Conservation (phyloP, 2,329 filamentous ascomycete species). For the Penicillium sp. region DNA sequence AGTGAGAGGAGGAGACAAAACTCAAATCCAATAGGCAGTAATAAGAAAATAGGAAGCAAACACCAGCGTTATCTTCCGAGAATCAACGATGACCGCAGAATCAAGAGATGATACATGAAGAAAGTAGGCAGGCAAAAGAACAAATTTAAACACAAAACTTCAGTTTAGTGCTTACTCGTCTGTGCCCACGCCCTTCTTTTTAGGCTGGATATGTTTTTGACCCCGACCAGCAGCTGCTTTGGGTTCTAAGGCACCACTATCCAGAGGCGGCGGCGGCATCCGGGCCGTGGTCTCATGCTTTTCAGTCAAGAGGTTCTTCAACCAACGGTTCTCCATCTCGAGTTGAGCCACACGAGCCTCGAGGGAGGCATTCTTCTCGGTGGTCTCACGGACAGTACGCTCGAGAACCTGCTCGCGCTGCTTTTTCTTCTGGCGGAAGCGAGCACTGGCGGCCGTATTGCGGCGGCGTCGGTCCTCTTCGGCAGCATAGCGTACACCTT, state of each 20-base stretch:
- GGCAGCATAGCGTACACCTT: constrained; percentile 70
- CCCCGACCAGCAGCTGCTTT: constrained; percentile 25
- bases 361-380: constrained; percentile 72
- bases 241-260: constrained; percentile 20
- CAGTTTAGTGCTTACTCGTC: constrained; percentile 26
- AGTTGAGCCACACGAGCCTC: constrained; percentile 74
- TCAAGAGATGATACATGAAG: constrained; percentile 15
- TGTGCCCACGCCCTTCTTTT: constrained; percentile 42
- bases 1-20: neutral
- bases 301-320: constrained; percentile 77
- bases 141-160: constrained; percentile 14
- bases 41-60: neutral
- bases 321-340: constrained; percentile 81
- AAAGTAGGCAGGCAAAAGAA: constrained; percentile 4
- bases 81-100: neutral
- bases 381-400: constrained; percentile 78
- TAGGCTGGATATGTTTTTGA: constrained; percentile 41
- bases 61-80: neutral
- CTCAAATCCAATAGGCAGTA: constrained; percentile 1
- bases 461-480: constrained; percentile 89
- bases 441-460: constrained; percentile 84
- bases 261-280: constrained; percentile 25
- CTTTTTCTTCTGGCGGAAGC: constrained; percentile 95
- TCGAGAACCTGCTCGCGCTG: constrained; percentile 86
- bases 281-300: constrained; percentile 60